Evolutionary conservation across 441 rosid species (phyloP), one percentile per base, ranked within the genome.

Genomic region (Bruguiera hainesii): DNA sequence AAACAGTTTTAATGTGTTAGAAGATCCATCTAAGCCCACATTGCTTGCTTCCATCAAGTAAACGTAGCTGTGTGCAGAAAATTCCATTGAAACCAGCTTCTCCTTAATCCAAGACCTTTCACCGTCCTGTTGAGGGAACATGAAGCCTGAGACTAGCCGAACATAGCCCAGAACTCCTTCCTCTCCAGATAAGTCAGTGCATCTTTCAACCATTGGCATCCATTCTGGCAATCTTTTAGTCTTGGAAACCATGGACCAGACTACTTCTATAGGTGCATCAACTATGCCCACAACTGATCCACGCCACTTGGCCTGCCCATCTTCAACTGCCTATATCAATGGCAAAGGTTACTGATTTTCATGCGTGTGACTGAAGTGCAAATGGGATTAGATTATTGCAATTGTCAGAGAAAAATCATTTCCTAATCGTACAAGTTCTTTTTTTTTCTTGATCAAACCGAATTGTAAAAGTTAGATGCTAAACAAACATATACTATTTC

Each of bases 21-120:
- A 60, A 18, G 84, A 82, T 31, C 87, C 85, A 74, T 81, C 89
- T 56, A 84, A 69, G 1, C 86, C 90, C 4, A 79, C 82, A 66
- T 84, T 83, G 72, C 84, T 81, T 63, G 87, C 82, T 64, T 84
- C 87, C 89, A 78, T 80, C 74, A 61, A 71, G 69, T 83, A 83
- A 30, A 66, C 83, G 33, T 84, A 85, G 71, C 26, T 60, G 48
- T 68, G 69, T 21, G 76, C 60, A 42, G 64, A 62, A 0, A 72
- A 42, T 64, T 88, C 85, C 68, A 84, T 80, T 18, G 78, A 78
- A 56, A 80, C 78, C 66, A 84, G 67, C 68, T 74, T 84, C 73
- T 84, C 87, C 67, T 83, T 84, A 70, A 84, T 84, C 89, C 90
- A 80, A 16, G 89, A 85, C 67, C 89, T 75, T 59, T 82, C 83